phyloP scores from a whole-genome alignment of 129 eudicot genomes.

The Pulicaria dysenterica region DNA sequence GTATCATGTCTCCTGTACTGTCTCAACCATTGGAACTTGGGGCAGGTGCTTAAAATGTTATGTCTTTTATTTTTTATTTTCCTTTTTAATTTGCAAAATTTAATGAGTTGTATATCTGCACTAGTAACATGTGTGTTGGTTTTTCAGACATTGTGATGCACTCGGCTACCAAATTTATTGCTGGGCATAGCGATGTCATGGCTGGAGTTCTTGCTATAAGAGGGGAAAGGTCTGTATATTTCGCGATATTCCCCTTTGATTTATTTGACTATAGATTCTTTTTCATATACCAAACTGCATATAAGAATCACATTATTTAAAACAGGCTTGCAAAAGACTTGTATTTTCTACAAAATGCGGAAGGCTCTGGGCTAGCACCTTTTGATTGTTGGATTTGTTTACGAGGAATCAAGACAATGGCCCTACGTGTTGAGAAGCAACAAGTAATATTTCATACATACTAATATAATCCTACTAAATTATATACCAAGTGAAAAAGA shows the following conservation, averaged over 20 bases:
- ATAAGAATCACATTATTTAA: constrained; percentile 1
- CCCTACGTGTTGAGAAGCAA: constrained; percentile 94
- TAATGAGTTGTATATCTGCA: background rate
- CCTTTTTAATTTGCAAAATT: constrained; percentile 9
- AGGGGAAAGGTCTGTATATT: constrained; percentile 76
- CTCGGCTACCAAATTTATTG: constrained; percentile 92
- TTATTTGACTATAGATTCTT: constrained; percentile 8
- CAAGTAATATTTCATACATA: constrained; percentile 49
- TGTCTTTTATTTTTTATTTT: background rate
- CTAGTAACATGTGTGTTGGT: background rate
- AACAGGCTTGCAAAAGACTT: constrained; percentile 82
- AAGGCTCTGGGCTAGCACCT: constrained; percentile 92
- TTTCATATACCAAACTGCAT: constrained; percentile 7
- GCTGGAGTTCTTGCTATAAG: constrained; percentile 90
- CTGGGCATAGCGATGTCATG: constrained; percentile 99
- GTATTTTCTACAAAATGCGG: constrained; percentile 93
- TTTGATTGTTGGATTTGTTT: constrained; percentile 98
- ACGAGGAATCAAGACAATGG: constrained; percentile 98
- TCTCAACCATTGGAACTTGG: constrained; percentile 91
- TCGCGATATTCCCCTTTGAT: background rate
- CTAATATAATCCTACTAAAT: constrained; percentile 1
- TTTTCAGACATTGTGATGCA: constrained; percentile 92
- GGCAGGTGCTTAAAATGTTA: constrained; percentile 59
- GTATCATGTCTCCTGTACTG: constrained; percentile 95
- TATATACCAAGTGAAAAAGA: background rate